Evolutionary conservation across 1,284 basidiomycete species (phyloP).

Genomic region (Rhodotorula mucilaginosa): DNA sequence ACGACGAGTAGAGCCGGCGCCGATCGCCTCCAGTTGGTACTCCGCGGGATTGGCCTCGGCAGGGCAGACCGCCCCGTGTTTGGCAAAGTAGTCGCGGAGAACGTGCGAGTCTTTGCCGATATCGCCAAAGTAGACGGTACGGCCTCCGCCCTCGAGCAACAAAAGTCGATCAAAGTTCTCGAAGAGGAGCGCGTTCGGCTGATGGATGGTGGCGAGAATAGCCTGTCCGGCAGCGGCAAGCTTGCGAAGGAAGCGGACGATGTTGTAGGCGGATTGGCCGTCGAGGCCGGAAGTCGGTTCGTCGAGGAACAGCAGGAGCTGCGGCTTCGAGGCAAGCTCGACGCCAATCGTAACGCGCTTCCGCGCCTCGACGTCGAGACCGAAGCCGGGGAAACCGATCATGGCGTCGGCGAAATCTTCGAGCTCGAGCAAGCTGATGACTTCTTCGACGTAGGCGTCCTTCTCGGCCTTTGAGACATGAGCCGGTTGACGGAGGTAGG

Average conservation of each 20-base stretch:
- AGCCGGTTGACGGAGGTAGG: conserved; percentile 72
- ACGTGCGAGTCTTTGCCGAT: conserved; percentile 53
- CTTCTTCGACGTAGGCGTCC: conserved; percentile 72
- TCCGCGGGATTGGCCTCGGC: conserved; percentile 38
- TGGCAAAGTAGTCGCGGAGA: conserved; percentile 57
- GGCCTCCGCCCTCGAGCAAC: conserved; percentile 43
- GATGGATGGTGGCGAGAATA: conserved; percentile 59
- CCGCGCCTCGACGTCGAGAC: conserved; percentile 64
- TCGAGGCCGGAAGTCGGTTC: conserved; percentile 60
- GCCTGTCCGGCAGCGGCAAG: conserved; percentile 81
- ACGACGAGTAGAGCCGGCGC: conserved; percentile 46
- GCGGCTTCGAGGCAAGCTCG: conserved; percentile 71
- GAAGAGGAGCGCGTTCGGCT: conserved; percentile 61
- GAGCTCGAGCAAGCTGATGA: conserved; percentile 74
- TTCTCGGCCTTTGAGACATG: conserved; percentile 68
- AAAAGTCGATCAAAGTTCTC: conserved; percentile 42
- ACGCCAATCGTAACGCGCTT: conserved; percentile 76
- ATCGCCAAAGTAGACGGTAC: conserved; percentile 43
- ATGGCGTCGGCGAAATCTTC: conserved; percentile 68
- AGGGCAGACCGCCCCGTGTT: conserved; percentile 37
- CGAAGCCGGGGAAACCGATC: conserved; percentile 65
- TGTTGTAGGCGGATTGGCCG: conserved; percentile 84
- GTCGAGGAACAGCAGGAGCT: conserved; percentile 75
- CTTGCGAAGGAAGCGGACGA: conserved; percentile 71
- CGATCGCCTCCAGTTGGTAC: conserved; percentile 48